These are phyloP conservation scores for Chondrus crispus DNA, from an alignment of 23 red algal genomes.

Conservation along the genomic window DNA sequence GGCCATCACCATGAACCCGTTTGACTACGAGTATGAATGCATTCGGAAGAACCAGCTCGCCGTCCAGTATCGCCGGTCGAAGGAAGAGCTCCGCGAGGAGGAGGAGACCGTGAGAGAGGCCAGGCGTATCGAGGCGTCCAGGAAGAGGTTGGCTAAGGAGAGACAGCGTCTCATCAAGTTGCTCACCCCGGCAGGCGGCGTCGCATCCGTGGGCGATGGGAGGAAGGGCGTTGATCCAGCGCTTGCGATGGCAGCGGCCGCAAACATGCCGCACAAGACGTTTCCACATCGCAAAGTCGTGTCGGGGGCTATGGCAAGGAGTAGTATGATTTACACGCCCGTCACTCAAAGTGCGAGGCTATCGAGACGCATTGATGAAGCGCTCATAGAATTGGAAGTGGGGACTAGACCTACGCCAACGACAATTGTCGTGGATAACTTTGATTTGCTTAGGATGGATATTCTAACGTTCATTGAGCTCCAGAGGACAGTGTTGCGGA, in stretches of 20 bases:
- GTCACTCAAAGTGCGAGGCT: constrained; percentile 64
- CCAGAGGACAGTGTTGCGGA: constrained; percentile 64
- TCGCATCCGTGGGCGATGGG: not conserved
- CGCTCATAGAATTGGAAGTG: constrained; percentile 80
- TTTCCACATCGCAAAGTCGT: constrained; percentile 72
- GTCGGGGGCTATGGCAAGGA: constrained; percentile 71
- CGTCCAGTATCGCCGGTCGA: constrained; percentile 53
- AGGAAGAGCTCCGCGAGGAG: constrained; percentile 78
- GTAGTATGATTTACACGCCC: constrained; percentile 77
- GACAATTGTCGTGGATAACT: constrained; percentile 70
- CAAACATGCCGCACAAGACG: constrained; percentile 12
- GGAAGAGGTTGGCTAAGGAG: constrained; percentile 73
- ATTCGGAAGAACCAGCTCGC: constrained; percentile 89
- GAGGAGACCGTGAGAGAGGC: constrained; percentile 84
- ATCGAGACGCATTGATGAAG: constrained; percentile 64
- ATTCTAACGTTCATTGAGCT: constrained; percentile 77
- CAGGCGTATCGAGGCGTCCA: constrained; percentile 70
- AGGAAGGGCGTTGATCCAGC: not conserved
- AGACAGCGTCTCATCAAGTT: constrained; percentile 78
- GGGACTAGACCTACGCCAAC: constrained; percentile 82
- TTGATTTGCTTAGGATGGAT: constrained; percentile 86
- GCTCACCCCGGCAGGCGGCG: constrained; percentile 15
- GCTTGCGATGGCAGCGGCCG: constrained; percentile 4
- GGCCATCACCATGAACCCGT: constrained; percentile 84
- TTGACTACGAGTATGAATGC: constrained; percentile 95